Base-by-base conservation (phyloP, 2,329 filamentous ascomycete genomes). In the Fusarium equiseti region DNA sequence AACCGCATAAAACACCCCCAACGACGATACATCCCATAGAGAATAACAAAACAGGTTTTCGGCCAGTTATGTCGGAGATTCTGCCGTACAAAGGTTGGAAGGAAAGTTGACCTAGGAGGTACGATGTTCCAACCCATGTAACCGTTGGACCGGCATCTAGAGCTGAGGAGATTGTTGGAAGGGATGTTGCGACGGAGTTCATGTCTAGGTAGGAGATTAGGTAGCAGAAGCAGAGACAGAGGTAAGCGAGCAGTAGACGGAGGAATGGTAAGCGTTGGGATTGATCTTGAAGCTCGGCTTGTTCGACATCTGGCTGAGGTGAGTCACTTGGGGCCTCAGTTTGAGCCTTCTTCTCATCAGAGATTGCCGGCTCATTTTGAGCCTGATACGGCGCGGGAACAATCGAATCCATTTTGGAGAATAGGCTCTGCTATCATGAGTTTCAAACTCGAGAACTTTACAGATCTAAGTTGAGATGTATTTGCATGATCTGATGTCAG, bases 51-150 rank as follows among this genome's bases (percentile, higher is more conserved):
- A 81, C 62, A 0, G 74, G 74, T 53, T 81, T 82, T 0, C 81
- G 71, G 2, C 80, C 80, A 5, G 80, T 79, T 1, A 82, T 80
- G 24, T 81, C 78, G 0, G 77, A 79, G 0, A 81, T 57, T 4
- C 80, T 75, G 0, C 80, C 80, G 48, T 81, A 78, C 15, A 81
- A 72, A 15, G 80, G 74, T 66, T 81, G 79, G 1, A 81, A 79
- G 3, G 75, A 73, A 0, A 80, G 82, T 15, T 76, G 78, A 1
- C 81, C 79, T 16, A 82, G 76, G 16, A 79, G 77, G 51, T 75
- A 83, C 50, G 75, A 81, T n/a, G 77, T 80, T 20, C 80, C 79
- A 2, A 79, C 75, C 79, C 79, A 81, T 0, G 76, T 77, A 7
- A 74, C 79, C 5, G 79, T 76, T 2, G 77, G 71, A 2, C 75